phyloP scores from a whole-genome alignment of 352 stramenopile genomes.

The Globisporangium paddicum region DNA sequence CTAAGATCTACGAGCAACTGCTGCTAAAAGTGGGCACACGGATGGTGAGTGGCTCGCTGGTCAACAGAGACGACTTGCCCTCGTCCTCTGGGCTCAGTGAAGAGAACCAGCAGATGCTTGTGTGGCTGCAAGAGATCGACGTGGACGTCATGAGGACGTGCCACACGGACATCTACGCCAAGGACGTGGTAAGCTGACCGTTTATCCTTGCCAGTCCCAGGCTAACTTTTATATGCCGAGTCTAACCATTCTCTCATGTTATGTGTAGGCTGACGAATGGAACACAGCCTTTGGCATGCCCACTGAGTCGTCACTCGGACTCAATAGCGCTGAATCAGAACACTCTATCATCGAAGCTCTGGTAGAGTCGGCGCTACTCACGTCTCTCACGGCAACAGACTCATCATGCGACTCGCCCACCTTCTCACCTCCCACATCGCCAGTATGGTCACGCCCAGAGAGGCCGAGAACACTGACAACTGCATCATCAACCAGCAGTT shows the following conservation, averaged over 20 bases:
- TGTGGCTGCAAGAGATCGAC: slow-evolving; percentile 80
- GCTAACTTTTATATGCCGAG: background rate
- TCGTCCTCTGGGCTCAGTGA: slow-evolving; percentile 17
- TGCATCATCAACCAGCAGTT: background rate
- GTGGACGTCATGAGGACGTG: slow-evolving; percentile 76
- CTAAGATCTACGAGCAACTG: slow-evolving; percentile 64
- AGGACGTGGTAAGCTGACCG: slow-evolving; percentile 19
- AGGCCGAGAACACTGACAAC: background rate
- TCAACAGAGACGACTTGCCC: background rate
- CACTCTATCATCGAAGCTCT: slow-evolving; percentile 10
- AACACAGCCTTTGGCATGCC: background rate
- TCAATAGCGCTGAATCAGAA: background rate
- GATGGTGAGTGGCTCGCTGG: slow-evolving; percentile 25
- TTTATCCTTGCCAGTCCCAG: background rate
- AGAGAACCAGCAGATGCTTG: slow-evolving; percentile 46
- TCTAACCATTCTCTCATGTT: background rate
- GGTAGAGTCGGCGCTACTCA: slow-evolving; percentile 2
- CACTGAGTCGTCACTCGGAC: background rate
- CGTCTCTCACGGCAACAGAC: background rate
- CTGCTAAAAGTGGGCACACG: slow-evolving; percentile 48
- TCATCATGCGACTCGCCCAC: background rate
- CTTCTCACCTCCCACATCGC: background rate
- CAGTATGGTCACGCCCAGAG: background rate
- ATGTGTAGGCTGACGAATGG: slow-evolving; percentile 13
- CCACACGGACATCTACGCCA: slow-evolving; percentile 46